Evolutionary conservation across 2,329 filamentous ascomycete genomes (phyloP).

Genomic region (Chaetomium sp.): DNA sequence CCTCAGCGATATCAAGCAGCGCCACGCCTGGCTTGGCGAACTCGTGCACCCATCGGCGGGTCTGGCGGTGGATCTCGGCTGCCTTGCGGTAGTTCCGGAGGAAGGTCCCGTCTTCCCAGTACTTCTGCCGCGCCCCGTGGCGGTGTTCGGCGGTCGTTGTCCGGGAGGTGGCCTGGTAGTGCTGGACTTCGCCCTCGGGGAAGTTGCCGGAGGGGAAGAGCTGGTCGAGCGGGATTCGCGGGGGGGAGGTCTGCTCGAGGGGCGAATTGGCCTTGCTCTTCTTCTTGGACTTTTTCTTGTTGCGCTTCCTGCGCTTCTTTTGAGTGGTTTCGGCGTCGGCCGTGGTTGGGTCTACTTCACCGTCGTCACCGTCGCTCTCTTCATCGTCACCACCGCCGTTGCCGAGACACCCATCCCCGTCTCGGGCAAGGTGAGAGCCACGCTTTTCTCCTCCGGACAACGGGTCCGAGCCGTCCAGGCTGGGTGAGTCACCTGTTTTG

Average conservation of each 20-base stretch:
- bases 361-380: constrained; percentile 1
- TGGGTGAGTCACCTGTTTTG: constrained; percentile 3
- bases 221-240: constrained; percentile 4
- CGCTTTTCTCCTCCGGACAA: constrained; percentile 1
- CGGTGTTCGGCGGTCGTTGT: constrained; percentile 9
- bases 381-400: not conserved
- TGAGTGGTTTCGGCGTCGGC: not conserved
- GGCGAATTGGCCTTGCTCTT: constrained; percentile 5
- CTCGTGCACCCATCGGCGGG: constrained; percentile 72
- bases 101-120: constrained; percentile 45
- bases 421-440: not conserved
- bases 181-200: constrained; percentile 6
- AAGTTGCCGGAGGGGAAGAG: constrained; percentile 10
- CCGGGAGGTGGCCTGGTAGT: constrained; percentile 8
- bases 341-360: constrained; percentile 2
- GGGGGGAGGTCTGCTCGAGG: constrained; percentile 8
- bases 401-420: constrained; percentile 7
- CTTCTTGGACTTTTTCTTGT: constrained; percentile 15
- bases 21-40: constrained; percentile 72
- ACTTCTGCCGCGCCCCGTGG: not conserved
- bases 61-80: constrained; percentile 74
- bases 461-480: not conserved
- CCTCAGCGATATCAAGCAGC: constrained; percentile 71
- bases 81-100: constrained; percentile 70
- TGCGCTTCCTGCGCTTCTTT: constrained; percentile 10